Evolutionary conservation across 2,329 filamentous ascomycete species (phyloP).

Genomic region (Fusarium sp.): DNA sequence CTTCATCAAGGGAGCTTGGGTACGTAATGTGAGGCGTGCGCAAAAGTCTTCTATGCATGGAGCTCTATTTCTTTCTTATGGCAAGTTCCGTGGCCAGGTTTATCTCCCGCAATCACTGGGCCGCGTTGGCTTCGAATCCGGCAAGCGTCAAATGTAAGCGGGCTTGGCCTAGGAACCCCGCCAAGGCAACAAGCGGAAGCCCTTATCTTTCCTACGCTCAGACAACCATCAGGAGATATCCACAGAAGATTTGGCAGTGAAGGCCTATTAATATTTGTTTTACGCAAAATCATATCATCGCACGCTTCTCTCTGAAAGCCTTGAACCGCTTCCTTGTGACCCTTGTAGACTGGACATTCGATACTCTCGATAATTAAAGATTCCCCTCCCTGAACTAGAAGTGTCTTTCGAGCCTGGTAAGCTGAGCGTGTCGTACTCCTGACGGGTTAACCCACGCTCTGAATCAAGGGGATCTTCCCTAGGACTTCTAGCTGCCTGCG

Average conservation of each 20-base stretch:
- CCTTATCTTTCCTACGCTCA: neutral
- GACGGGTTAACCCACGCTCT: constrained; percentile 18
- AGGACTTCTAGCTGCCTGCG: constrained; percentile 2
- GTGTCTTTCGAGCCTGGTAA: constrained; percentile 34
- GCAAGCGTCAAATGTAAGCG: too few relatives aligned
- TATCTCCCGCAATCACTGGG: too few relatives aligned
- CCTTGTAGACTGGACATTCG: constrained; percentile 15
- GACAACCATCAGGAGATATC: neutral
- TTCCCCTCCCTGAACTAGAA: constrained; percentile 11
- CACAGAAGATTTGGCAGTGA: neutral
- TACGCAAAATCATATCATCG: constrained; percentile 10
- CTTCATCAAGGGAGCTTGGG: neutral
- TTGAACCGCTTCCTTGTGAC: constrained; percentile 20
- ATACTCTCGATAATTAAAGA: constrained; percentile 17
- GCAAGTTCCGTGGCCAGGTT: too few relatives aligned
- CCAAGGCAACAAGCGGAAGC: neutral
- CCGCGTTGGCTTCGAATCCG: too few relatives aligned
- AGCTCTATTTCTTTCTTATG: neutral
- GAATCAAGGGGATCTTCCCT: constrained; percentile 11
- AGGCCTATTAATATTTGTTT: neutral
- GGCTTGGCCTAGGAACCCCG: neutral
- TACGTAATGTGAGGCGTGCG: neutral
- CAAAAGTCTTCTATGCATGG: neutral
- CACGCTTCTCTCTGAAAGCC: constrained; percentile 22
- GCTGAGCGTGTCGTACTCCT: constrained; percentile 31